Percentiles rank a stretch among this genome's conserved stretches.
These are phyloP conservation scores for Filosporella fistucella DNA, from an alignment of 495 filamentous ascomycete genomes.

Conservation along the genomic window DNA sequence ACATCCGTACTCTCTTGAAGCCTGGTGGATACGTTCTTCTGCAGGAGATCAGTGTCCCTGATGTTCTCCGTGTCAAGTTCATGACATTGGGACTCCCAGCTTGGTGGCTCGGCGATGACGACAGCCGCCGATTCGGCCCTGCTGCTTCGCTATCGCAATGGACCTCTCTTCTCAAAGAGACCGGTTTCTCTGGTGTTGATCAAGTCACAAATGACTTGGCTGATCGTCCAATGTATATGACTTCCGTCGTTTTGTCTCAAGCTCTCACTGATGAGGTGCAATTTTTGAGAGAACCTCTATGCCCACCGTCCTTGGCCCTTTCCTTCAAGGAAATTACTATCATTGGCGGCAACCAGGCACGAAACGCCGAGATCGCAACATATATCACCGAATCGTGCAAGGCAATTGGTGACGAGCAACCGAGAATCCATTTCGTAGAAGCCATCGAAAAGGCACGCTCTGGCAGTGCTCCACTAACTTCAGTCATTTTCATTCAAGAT, in stretches of 20 bases:
- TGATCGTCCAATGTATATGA: conserved; percentile 26
- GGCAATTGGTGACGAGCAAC: background rate
- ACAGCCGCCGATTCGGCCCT: conserved; percentile 27
- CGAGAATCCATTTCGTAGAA: background rate
- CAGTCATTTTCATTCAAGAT: conserved; percentile 42
- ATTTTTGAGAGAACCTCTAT: conserved; percentile 27
- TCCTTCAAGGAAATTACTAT: background rate
- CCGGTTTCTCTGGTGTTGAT: conserved; percentile 46
- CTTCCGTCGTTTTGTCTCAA: conserved; percentile 37
- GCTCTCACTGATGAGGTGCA: conserved; percentile 37
- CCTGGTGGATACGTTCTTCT: conserved; percentile 52
- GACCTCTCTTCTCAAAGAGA: conserved; percentile 32
- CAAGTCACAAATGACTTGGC: conserved; percentile 18
- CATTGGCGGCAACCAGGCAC: background rate
- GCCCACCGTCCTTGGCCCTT: background rate
- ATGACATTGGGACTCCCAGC: conserved; percentile 27
- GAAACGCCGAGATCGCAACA: background rate
- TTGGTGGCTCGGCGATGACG: conserved; percentile 47
- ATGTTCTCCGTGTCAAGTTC: background rate
- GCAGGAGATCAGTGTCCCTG: conserved; percentile 33
- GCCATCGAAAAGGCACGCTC: background rate
- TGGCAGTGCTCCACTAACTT: conserved; percentile 2
- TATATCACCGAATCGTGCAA: background rate
- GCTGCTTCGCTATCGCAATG: conserved; percentile 33
- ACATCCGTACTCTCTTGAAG: conserved; percentile 40